Base-by-base conservation (phyloP, 1,284 basidiomycete species). In the Sphaerobolus stellatus region DNA sequence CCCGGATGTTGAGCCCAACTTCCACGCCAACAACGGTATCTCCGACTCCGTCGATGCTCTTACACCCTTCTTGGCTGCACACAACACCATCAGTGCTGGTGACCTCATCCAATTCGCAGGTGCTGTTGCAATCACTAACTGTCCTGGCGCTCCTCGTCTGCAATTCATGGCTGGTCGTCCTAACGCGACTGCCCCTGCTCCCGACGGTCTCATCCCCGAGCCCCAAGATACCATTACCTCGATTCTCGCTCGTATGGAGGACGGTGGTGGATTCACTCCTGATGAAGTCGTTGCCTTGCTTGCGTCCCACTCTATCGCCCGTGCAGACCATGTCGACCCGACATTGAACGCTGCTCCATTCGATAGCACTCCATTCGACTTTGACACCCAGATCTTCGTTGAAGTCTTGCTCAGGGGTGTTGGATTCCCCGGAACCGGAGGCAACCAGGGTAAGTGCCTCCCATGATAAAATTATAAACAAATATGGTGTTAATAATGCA, bases 341-440 rank as follows among this genome's bases (percentile, higher is more conserved):
- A 28, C 30, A 28, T 25, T 50, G 24, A 28, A 33, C 9, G 66
- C 62, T 41, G 61, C 52, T 14, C 64, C 62, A 64, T 68, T 71
- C 54, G 68, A 70, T 50, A 59, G 60, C 9, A 69, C 68, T 4
- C 67, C 68, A 1, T 50, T 50, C 8, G 54, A 53, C 3, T 66
- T 71, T 43, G 69, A 70, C 55, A 62, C 64, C 18, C 66, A 69
- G 51, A 62, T 71, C 52, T 70, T 62, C 61, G 52, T 67, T 30
- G 68, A 70, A 58, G 66, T 66, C 16, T 52, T 57, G 45, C 57
- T 59, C 46, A 55, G 56, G 36, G 62, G 62, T 25, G 55, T 41
- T 24, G 40, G 29, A 31, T 61, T 61, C 57, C 61, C 62, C 25
- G 61, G 50, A 16, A 43, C 41, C 4, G 41, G 14, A n/a, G 18